phyloP scores from a whole-genome alignment of 1,284 basidiomycete genomes.

The Rhodotorula sp. region DNA sequence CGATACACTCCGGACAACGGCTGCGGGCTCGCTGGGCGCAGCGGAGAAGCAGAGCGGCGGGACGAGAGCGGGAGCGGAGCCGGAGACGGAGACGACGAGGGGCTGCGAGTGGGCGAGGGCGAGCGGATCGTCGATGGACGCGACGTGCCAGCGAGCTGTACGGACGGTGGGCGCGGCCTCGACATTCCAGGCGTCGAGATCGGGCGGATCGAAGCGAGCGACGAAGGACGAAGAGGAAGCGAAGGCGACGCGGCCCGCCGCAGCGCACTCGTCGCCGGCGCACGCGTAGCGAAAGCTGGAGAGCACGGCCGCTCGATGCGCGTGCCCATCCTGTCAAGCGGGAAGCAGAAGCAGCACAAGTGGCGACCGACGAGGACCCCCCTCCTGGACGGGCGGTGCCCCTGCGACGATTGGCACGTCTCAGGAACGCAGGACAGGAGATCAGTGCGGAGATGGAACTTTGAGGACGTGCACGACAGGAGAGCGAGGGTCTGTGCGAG shows the following conservation, averaged over 20 bases:
- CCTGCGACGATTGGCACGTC: no score
- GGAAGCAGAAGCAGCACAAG: no score
- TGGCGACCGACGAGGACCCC: no score
- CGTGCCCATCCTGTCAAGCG: no score
- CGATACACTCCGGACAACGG: slow-evolving; percentile 2
- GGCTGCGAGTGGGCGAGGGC: background rate
- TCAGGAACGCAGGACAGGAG: no score
- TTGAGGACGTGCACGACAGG: background rate
- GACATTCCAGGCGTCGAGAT: background rate
- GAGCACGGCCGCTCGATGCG: background rate
- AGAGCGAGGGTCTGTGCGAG: background rate
- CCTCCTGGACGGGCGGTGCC: no score
- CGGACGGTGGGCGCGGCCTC: background rate
- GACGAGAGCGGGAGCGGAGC: background rate
- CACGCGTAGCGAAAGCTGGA: no score
- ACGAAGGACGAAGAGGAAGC: background rate
- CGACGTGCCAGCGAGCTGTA: background rate
- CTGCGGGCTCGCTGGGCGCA: background rate
- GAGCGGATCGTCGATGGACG: background rate
- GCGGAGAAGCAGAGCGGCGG: background rate
- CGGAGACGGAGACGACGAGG: background rate
- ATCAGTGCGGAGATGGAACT: no score
- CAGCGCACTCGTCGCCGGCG: background rate
- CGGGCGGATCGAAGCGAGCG: background rate
- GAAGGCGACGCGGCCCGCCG: background rate